These are phyloP conservation scores for Chiua virens DNA, from an alignment of 768 basidiomycete species.

Conservation along the genomic window DNA sequence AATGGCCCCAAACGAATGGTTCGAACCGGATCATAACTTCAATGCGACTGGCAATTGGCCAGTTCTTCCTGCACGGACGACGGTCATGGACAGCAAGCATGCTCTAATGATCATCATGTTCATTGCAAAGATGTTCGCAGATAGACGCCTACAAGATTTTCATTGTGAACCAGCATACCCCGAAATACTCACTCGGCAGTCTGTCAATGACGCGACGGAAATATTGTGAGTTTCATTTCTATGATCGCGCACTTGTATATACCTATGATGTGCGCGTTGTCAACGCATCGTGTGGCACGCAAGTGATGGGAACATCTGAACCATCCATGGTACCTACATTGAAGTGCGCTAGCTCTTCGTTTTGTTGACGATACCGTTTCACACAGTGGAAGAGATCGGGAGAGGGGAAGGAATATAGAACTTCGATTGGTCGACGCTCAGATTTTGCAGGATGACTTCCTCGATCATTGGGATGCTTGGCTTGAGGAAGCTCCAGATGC, in stretches of 20 bases:
- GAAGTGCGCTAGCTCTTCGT: too few relatives aligned
- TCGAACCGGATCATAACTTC: neutral
- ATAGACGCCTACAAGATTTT: neutral
- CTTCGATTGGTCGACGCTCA: too few relatives aligned
- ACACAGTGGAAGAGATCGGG: neutral
- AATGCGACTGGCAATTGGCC: neutral
- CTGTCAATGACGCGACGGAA: neutral
- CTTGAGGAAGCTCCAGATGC: neutral
- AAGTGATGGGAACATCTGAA: neutral
- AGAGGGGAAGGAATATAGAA: too few relatives aligned
- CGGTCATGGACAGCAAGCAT: neutral
- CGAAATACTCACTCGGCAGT: neutral
- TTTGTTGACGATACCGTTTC: too few relatives aligned
- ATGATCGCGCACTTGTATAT: too few relatives aligned
- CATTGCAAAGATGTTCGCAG: neutral
- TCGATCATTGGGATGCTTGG: neutral
- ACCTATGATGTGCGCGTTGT: too few relatives aligned
- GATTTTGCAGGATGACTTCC: neutral
- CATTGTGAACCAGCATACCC: neutral
- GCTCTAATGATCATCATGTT: neutral
- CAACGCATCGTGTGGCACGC: too few relatives aligned
- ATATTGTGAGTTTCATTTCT: neutral
- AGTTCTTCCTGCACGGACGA: neutral
- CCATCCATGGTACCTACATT: too few relatives aligned
- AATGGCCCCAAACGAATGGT: constrained; percentile 1